phyloP scores from a whole-genome alignment of 1,139 yeast genomes.

The Saccharomyces hybrid region DNA sequence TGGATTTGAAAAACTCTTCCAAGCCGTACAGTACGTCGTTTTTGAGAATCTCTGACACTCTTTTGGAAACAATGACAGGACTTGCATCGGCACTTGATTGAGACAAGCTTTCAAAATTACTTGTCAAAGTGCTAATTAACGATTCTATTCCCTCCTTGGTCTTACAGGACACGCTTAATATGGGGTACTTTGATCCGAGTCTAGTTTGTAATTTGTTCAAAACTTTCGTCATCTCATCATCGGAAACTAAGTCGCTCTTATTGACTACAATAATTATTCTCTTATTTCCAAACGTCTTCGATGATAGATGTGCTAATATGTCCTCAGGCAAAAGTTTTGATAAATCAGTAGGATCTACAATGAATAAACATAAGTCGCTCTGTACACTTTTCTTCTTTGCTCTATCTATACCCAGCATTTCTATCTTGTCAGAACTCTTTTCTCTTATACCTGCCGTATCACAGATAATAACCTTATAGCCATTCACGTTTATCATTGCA shows the following conservation, averaged over 20 bases:
- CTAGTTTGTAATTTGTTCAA: conserved; percentile 3
- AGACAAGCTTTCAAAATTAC: conserved; percentile 44
- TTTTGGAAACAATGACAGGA: conserved; percentile 62
- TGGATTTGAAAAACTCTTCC: conserved; percentile 47
- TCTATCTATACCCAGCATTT: conserved; percentile 72
- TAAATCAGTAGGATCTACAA: conserved; percentile 33
- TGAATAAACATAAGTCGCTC: conserved; percentile 56
- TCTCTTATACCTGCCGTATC: conserved; percentile 91
- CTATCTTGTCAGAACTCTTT: conserved; percentile 52
- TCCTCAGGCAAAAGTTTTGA: conserved; percentile 14
- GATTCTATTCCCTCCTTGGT: conserved; percentile 48
- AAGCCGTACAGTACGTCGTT: conserved; percentile 73
- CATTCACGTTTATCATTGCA: conserved; percentile 71
- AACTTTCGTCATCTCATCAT: conserved; percentile 12
- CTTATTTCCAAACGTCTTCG: conserved; percentile 27
- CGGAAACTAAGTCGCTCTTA: conserved; percentile 50
- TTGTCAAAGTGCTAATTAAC: conserved; percentile 37
- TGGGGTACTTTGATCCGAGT: conserved; percentile 18
- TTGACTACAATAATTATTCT: conserved; percentile 45
- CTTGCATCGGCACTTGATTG: conserved; percentile 39
- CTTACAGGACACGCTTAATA: conserved; percentile 54
- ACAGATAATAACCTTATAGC: conserved; percentile 75
- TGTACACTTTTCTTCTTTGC: conserved; percentile 53
- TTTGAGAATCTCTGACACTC: conserved; percentile 65
- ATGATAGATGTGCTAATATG: conserved; percentile 22